A percentile compares a stretch with the other conserved stretches of the same genome.
phyloP scores from a whole-genome alignment of 352 stramenopile genomes.

The Phytopythium chamaehyphon region DNA sequence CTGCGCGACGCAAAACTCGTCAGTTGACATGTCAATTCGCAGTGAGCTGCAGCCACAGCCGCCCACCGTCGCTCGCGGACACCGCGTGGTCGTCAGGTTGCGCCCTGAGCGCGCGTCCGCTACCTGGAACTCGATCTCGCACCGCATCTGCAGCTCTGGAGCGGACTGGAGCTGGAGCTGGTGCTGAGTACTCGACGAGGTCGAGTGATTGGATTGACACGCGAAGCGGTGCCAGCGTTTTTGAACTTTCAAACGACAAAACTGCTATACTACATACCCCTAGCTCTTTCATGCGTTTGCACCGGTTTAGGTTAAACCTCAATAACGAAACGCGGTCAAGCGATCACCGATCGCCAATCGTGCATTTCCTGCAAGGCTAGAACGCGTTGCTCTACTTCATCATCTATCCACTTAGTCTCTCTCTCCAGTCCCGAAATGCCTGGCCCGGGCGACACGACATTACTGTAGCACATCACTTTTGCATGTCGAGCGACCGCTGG shows the following conservation, averaged over 20 bases:
- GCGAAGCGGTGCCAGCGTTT: not conserved
- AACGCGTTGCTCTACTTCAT: too few relatives aligned
- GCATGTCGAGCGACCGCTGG: conserved; percentile 76
- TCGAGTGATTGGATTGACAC: conserved; percentile 2
- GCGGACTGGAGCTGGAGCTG: not conserved
- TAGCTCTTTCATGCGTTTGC: too few relatives aligned
- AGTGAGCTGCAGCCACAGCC: not conserved
- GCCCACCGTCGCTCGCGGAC: conserved; percentile 27
- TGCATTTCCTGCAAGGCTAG: too few relatives aligned
- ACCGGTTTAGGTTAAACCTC: too few relatives aligned
- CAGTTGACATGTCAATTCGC: not conserved
- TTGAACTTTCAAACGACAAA: conserved; percentile 7
- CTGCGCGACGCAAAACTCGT: conserved; percentile 7
- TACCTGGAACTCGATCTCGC: conserved; percentile 58
- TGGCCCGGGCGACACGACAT: too few relatives aligned
- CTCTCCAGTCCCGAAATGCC: too few relatives aligned
- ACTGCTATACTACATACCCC: conserved; percentile 1
- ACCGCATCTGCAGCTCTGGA: conserved; percentile 10
- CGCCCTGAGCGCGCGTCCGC: conserved; percentile 44
- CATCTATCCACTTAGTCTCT: not conserved
- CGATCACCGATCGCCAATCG: too few relatives aligned
- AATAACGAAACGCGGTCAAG: too few relatives aligned
- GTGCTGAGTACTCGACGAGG: not conserved
- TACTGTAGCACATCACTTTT: too few relatives aligned
- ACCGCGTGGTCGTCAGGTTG: conserved; percentile 38